phyloP scores from a whole-genome alignment of 441 rosid genomes.

The Heliophila coronopifolia region DNA sequence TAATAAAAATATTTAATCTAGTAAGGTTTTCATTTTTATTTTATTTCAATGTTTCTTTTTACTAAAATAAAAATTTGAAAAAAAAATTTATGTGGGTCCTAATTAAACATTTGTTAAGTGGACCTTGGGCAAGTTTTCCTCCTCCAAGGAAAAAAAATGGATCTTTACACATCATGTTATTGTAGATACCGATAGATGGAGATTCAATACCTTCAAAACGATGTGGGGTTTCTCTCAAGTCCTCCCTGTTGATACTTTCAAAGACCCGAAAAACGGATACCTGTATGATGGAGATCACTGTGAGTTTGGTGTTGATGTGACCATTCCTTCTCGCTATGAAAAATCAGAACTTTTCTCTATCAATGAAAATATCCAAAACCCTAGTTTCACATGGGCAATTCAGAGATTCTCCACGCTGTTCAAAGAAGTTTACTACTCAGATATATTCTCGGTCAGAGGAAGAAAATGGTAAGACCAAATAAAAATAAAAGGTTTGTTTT shows the following conservation, averaged over 20 bases:
- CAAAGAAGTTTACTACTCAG: background rate
- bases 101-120: too few species aligned
- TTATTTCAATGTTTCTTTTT: too few species aligned
- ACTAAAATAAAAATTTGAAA: too few species aligned
- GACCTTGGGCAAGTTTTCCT: too few species aligned
- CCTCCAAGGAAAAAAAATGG: too few species aligned
- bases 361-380: background rate
- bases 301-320: conserved; percentile 9
- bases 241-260: background rate
- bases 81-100: too few species aligned
- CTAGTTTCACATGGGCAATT: background rate
- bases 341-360: background rate
- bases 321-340: background rate
- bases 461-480: background rate
- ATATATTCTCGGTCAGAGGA: background rate
- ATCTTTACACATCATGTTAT: background rate
- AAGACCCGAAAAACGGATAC: background rate
- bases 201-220: background rate
- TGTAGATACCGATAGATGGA: background rate
- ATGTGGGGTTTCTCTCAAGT: conserved; percentile 11
- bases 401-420: background rate
- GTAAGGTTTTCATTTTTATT: too few species aligned
- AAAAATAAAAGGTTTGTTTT: too few species aligned
- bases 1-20: too few species aligned
- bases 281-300: conserved; percentile 8